A percentile compares a stretch with the other conserved stretches of the same genome.
These are phyloP conservation scores for Ramaria sp. DNA, from an alignment of 768 basidiomycete genomes.

Conservation along the genomic window DNA sequence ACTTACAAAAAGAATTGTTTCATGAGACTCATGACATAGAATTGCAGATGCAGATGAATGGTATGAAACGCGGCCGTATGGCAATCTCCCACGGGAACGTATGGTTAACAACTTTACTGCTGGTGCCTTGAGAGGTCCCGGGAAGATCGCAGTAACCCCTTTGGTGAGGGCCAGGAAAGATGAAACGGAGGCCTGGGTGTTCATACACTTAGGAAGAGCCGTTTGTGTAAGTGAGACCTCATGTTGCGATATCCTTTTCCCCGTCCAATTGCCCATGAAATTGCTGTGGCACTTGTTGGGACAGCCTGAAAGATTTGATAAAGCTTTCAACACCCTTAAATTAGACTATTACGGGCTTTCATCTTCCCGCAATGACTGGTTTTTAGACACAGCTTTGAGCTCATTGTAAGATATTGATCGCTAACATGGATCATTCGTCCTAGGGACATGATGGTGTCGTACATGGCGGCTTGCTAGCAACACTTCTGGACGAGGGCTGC, in stretches of 20 bases:
- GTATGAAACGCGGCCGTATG: constrained; percentile 75
- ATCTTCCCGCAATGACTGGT: too few relatives aligned
- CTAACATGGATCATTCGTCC: neutral
- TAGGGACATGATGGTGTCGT: constrained; percentile 80
- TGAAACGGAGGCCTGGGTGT: constrained; percentile 57
- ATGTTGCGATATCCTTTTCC: too few relatives aligned
- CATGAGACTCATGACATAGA: constrained; percentile 2
- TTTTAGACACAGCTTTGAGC: too few relatives aligned
- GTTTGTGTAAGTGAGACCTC: constrained; percentile 42
- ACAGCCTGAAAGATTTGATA: too few relatives aligned
- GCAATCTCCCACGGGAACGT: constrained; percentile 54
- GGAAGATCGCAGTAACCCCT: constrained; percentile 72
- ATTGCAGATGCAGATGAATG: constrained; percentile 40
- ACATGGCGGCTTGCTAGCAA: constrained; percentile 88
- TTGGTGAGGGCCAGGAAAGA: constrained; percentile 65
- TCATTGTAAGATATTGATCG: too few relatives aligned
- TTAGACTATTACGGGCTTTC: too few relatives aligned
- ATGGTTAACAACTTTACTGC: constrained; percentile 77
- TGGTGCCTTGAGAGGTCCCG: constrained; percentile 80
- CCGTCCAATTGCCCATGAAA: neutral
- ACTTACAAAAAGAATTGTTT: neutral
- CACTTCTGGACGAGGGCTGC: constrained; percentile 79
- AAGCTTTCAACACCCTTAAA: too few relatives aligned
- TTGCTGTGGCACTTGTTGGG: neutral
- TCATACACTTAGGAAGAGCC: constrained; percentile 77